These are phyloP conservation scores for Paracoccidioides lutzii DNA, from an alignment of 2,329 filamentous ascomycete species.

Conservation along the genomic window DNA sequence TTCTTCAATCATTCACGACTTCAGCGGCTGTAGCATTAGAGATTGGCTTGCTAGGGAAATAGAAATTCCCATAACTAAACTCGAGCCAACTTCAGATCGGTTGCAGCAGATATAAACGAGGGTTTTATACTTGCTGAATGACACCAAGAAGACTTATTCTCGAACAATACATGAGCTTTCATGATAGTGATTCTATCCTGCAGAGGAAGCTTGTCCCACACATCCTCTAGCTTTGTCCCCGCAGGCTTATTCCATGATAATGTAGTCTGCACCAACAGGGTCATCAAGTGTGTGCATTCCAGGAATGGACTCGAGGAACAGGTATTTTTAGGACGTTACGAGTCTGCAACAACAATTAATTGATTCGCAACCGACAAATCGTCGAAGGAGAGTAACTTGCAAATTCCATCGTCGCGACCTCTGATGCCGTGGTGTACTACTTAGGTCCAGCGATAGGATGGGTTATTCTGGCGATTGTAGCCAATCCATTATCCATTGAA, in stretches of 20 bases:
- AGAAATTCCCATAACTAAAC: constrained; percentile 1
- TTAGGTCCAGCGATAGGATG: constrained; percentile 7
- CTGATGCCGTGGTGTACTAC: constrained; percentile 8
- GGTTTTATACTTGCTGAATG: constrained; percentile 5
- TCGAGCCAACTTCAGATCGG: not conserved
- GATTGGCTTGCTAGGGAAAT: not conserved
- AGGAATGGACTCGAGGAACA: constrained; percentile 7
- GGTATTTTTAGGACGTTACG: constrained; percentile 12
- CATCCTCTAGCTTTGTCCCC: constrained; percentile 18
- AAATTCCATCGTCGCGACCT: constrained; percentile 12
- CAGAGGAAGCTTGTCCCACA: constrained; percentile 20
- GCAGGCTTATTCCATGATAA: constrained; percentile 20
- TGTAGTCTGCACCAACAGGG: constrained; percentile 16
- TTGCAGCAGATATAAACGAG: not conserved
- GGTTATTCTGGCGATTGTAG: constrained; percentile 13
- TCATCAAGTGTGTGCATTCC: constrained; percentile 12
- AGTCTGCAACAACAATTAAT: constrained; percentile 7
- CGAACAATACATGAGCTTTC: constrained; percentile 7
- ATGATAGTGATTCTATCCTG: constrained; percentile 19
- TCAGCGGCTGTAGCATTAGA: not conserved
- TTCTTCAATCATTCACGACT: constrained; percentile 10
- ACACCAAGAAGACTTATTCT: constrained; percentile 11
- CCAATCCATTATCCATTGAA: constrained; percentile 14
- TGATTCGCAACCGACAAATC: not conserved
- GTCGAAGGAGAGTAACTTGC: constrained; percentile 3